These are phyloP conservation scores for Hygrocybe punicea DNA, from an alignment of 768 basidiomycete species.

Conservation along the genomic window DNA sequence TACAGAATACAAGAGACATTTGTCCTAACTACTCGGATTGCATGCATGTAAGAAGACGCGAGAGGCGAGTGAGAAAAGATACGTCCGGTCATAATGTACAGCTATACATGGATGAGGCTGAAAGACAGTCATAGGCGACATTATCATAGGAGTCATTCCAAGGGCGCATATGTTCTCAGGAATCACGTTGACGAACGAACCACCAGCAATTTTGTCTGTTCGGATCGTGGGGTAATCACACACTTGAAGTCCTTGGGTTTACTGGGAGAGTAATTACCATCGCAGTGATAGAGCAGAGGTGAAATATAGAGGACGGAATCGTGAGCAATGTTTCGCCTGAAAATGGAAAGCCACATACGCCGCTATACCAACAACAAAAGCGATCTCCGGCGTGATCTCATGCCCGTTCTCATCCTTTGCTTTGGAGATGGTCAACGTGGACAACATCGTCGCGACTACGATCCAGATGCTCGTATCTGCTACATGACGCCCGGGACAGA, in stretches of 20 bases:
- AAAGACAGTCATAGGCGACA: too few relatives aligned
- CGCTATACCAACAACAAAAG: slow-evolving; percentile 4
- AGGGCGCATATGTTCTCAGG: too few relatives aligned
- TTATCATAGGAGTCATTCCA: too few relatives aligned
- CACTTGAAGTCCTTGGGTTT: slow-evolving; percentile 30
- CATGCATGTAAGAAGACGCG: not conserved
- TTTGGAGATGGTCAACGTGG: too few relatives aligned
- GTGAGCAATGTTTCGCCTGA: not conserved
- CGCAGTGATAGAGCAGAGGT: not conserved
- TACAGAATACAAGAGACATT: not conserved
- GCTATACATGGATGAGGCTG: too few relatives aligned
- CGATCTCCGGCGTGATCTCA: not conserved
- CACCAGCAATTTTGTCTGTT: slow-evolving; percentile 1
- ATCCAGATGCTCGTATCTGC: too few relatives aligned
- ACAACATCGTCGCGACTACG: too few relatives aligned
- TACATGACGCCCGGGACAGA: too few relatives aligned
- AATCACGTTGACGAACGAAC: too few relatives aligned
- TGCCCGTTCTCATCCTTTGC: not conserved
- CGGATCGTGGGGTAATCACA: slow-evolving; percentile 20
- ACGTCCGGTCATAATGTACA: too few relatives aligned
- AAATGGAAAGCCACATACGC: slow-evolving; percentile 3
- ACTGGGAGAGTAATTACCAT: slow-evolving; percentile 5
- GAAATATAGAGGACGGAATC: not conserved
- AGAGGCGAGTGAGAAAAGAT: too few relatives aligned
- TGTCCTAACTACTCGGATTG: not conserved